Percentiles rank a stretch among this genome's conserved stretches.
These are phyloP conservation scores for Microcos paniculata DNA, from an alignment of 345 rosid genomes.

Conservation along the genomic window DNA sequence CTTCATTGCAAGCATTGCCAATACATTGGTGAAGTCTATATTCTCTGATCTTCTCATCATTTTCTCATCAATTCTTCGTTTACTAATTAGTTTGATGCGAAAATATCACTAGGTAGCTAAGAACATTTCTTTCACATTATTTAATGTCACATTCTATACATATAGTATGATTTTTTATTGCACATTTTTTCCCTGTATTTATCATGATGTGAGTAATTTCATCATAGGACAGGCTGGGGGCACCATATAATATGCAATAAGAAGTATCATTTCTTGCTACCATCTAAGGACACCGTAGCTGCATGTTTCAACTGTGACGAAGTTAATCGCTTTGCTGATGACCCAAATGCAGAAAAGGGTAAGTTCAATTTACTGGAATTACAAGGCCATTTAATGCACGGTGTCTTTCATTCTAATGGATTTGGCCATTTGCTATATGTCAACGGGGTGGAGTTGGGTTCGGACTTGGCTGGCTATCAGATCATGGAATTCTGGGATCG, in stretches of 20 bases:
- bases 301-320: slow-evolving; percentile 42
- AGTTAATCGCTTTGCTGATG: slow-evolving; percentile 4
- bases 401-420: slow-evolving; percentile 86
- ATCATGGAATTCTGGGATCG: slow-evolving; percentile 94
- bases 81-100: neutral
- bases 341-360: slow-evolving; percentile 30
- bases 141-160: neutral
- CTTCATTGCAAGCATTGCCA: slow-evolving; percentile 77
- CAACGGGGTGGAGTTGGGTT: slow-evolving; percentile 70
- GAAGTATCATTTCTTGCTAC: slow-evolving; percentile 87
- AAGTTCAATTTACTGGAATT: slow-evolving; percentile 48
- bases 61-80: neutral
- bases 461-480: slow-evolving; percentile 63
- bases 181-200: neutral
- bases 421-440: slow-evolving; percentile 80
- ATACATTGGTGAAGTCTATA: slow-evolving; percentile 70
- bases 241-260: slow-evolving; percentile 77
- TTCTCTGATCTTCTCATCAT: slow-evolving; percentile 13
- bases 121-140: neutral
- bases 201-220: slow-evolving; percentile 5
- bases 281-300: slow-evolving; percentile 55
- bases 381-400: slow-evolving; percentile 67
- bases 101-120: no score
- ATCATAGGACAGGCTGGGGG: slow-evolving; percentile 72
- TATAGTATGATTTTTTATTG: no score